Evolutionary conservation across 805 yeast species (phyloP).

Genomic region (Allodekkera sacchari): DNA sequence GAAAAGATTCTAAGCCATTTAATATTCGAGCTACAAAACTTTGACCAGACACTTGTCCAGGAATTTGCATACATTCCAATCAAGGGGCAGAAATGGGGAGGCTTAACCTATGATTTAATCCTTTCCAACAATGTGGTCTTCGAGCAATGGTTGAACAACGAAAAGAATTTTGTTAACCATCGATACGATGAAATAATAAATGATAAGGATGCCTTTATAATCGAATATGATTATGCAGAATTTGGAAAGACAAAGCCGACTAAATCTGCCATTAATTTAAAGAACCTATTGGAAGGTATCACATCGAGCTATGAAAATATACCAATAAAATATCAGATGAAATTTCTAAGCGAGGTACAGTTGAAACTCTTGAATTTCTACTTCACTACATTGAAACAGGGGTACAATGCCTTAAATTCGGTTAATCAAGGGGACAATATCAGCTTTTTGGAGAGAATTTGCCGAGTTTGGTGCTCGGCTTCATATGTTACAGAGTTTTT

Average conservation of each 20-base stretch:
- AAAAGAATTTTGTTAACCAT: constrained; percentile 39
- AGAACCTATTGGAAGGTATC: constrained; percentile 48
- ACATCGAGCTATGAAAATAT: constrained; percentile 47
- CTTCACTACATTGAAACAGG: constrained; percentile 31
- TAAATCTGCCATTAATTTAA: constrained; percentile 48
- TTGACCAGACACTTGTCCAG: constrained; percentile 42
- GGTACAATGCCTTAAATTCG: constrained; percentile 35
- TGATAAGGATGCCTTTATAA: constrained; percentile 40
- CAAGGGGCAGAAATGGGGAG: constrained; percentile 12
- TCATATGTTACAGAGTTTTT: constrained; percentile 29
- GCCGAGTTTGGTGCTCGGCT: constrained; percentile 31
- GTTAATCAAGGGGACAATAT: constrained; percentile 16
- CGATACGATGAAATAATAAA: constrained; percentile 45
- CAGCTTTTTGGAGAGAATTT: constrained; percentile 28
- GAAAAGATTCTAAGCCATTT: constrained; percentile 50
- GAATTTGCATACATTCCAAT: constrained; percentile 25
- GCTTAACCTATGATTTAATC: constrained; percentile 22
- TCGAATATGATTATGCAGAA: constrained; percentile 49
- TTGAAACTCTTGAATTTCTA: constrained; percentile 47
- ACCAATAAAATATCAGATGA: constrained; percentile 43
- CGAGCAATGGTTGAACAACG: constrained; percentile 45
- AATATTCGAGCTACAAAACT: constrained; percentile 46
- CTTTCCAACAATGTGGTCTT: constrained; percentile 22
- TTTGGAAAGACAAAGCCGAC: constrained; percentile 47
- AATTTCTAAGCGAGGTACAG: constrained; percentile 52